These are phyloP conservation scores for Saccharum spontaneum DNA, from an alignment of 176 grass and related monocot species.

Conservation along the genomic window DNA sequence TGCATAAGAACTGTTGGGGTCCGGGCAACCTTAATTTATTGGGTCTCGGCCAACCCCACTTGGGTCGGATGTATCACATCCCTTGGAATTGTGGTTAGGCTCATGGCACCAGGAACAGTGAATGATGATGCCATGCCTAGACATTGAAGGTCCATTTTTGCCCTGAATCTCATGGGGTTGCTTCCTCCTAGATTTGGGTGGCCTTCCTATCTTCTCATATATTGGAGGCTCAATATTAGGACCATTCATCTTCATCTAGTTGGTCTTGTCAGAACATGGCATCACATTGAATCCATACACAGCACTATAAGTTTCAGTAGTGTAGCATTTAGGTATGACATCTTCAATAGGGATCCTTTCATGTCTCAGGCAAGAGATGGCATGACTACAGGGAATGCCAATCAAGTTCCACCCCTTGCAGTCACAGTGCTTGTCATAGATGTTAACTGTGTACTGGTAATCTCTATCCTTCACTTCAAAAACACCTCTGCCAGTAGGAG, in stretches of 20 bases:
- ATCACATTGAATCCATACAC: background rate
- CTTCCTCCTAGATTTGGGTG: background rate
- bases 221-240: background rate
- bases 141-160: background rate
- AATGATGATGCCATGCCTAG: background rate
- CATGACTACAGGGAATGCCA: background rate
- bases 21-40: too few relatives aligned
- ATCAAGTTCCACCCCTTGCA: background rate
- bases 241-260: background rate
- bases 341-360: background rate
- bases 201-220: background rate
- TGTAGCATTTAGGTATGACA: background rate
- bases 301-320: background rate
- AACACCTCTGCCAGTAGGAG: background rate
- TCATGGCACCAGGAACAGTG: too few relatives aligned
- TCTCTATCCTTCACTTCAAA: background rate
- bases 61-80: too few relatives aligned
- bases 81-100: too few relatives aligned
- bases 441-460: background rate
- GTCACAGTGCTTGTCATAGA: background rate
- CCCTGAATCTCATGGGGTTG: background rate
- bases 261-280: background rate
- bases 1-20: too few relatives aligned
- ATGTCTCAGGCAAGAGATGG: background rate
- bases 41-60: too few relatives aligned